These are phyloP conservation scores for Rhynchospora tenuis DNA, from an alignment of 176 grass and related monocot species.

Conservation along the genomic window DNA sequence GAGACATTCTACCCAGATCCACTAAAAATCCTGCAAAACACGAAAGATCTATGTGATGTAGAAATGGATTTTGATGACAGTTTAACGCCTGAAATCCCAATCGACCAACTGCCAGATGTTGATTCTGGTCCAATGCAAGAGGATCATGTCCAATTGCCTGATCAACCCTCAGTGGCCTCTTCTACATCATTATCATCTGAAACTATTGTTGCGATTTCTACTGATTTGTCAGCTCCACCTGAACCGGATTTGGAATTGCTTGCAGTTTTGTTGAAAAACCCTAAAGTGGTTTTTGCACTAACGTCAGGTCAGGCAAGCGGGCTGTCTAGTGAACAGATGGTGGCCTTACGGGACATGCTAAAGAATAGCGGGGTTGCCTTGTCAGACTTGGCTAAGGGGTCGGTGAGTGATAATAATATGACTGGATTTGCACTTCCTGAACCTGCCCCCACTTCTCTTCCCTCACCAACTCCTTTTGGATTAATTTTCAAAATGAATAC, in stretches of 20 bases:
- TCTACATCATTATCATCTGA: too few relatives aligned
- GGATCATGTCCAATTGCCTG: too few relatives aligned
- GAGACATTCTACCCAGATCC: constrained; percentile 59
- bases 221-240: too few relatives aligned
- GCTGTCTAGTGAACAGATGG: constrained; percentile 50
- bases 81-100: constrained; percentile 78
- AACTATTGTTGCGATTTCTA: too few relatives aligned
- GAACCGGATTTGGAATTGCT: too few relatives aligned
- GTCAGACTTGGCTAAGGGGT: constrained; percentile 44
- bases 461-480: constrained; percentile 75
- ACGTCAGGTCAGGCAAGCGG: constrained; percentile 31
- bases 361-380: constrained; percentile 76
- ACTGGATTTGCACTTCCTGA: constrained; percentile 32
- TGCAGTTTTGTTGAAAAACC: too few relatives aligned
- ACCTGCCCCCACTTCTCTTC: constrained; percentile 54
- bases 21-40: constrained; percentile 52
- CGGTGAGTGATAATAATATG: constrained; percentile 10
- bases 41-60: constrained; percentile 80
- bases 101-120: constrained; percentile 60
- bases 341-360: constrained; percentile 74
- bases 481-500: constrained; percentile 10
- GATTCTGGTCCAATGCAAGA: too few relatives aligned
- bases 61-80: constrained; percentile 96
- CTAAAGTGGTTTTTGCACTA: too few relatives aligned
- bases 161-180: too few relatives aligned